Conservation (phyloP, 805 yeast species). For the Torulaspora indica region DNA sequence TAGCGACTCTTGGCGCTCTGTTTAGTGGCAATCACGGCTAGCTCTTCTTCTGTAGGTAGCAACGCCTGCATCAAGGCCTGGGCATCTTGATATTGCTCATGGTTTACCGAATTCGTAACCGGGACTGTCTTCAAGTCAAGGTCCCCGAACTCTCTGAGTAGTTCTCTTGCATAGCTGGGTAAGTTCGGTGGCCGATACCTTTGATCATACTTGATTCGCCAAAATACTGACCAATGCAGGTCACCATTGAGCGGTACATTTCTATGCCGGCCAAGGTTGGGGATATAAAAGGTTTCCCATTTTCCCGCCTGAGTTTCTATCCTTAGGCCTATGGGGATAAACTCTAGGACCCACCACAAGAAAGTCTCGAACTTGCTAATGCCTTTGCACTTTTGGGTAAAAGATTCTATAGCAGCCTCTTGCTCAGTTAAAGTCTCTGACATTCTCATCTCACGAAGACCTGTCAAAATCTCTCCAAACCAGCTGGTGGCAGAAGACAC, state of each 20-base stretch:
- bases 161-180: constrained; percentile 36
- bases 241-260: constrained; percentile 44
- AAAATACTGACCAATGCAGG: constrained; percentile 62
- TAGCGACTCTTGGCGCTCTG: constrained; percentile 11
- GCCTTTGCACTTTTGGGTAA: constrained; percentile 7
- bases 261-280: constrained; percentile 54
- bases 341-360: constrained; percentile 60
- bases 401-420: constrained; percentile 7
- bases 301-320: constrained; percentile 44
- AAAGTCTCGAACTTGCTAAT: constrained; percentile 18
- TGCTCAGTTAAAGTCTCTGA: constrained; percentile 6
- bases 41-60: constrained; percentile 3
- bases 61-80: neutral
- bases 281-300: constrained; percentile 48
- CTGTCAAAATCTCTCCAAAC: constrained; percentile 14
- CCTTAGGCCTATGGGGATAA: constrained; percentile 54
- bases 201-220: constrained; percentile 46
- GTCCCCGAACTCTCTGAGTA: constrained; percentile 22
- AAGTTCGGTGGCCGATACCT: constrained; percentile 46
- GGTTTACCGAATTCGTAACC: neutral
- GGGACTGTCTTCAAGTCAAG: constrained; percentile 10
- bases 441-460: neutral
- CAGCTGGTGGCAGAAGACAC: too few relatives aligned
- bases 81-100: constrained; percentile 2
- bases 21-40: constrained; percentile 1